These are phyloP conservation scores for Sporisorium reilianum DNA, from an alignment of 1,284 basidiomycete species.

Conservation along the genomic window DNA sequence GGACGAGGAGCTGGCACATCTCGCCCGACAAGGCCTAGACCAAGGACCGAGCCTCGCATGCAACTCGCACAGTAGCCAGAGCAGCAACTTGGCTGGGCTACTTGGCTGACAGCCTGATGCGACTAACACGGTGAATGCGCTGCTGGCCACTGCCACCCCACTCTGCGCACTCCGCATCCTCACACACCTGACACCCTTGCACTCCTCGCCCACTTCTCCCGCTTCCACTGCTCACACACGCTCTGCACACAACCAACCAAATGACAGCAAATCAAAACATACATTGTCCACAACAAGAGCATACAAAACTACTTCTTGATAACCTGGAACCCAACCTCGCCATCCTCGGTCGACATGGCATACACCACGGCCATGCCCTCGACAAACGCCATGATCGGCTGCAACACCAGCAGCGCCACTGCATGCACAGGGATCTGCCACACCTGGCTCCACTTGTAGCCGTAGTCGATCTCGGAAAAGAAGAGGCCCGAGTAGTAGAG, in stretches of 20 bases:
- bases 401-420: slow-evolving; percentile 66
- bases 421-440: slow-evolving; percentile 68
- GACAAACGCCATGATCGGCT: slow-evolving; percentile 70
- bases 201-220: no score
- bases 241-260: not conserved
- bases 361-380: slow-evolving; percentile 70
- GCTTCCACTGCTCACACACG: not conserved
- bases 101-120: no score
- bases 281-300: slow-evolving; percentile 12
- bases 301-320: slow-evolving; percentile 40
- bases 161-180: no score
- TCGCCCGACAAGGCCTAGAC: no score
- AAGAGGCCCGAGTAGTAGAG: slow-evolving; percentile 67
- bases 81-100: no score
- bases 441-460: slow-evolving; percentile 60
- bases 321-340: slow-evolving; percentile 47
- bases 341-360: slow-evolving; percentile 68
- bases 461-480: slow-evolving; percentile 68
- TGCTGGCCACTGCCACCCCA: no score
- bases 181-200: no score
- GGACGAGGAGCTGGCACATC: no score
- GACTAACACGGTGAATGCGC: no score
- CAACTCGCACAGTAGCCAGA: no score
- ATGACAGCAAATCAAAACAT: not conserved
- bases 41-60: no score